A percentile compares a stretch with the other conserved stretches of the same genome.
These are phyloP conservation scores for Metarhizium humberi DNA, from an alignment of 2,329 filamentous ascomycete species.

Conservation along the genomic window DNA sequence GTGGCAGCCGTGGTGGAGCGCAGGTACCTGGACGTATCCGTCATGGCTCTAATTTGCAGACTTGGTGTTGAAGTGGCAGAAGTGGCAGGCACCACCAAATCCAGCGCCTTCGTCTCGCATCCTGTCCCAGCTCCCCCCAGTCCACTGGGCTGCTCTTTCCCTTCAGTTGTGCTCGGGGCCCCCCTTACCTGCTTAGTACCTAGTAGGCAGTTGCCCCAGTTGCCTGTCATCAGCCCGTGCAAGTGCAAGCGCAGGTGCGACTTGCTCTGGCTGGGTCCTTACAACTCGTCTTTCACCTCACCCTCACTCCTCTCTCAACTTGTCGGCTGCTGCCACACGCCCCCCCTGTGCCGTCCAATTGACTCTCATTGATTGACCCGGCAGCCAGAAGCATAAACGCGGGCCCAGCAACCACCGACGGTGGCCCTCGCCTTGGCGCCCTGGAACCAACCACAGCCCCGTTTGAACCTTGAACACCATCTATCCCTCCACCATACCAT, in stretches of 20 bases:
- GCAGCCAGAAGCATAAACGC: constrained; percentile 8
- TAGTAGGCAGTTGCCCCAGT: background rate
- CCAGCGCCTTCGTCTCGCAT: too few relatives aligned
- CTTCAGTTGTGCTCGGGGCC: background rate
- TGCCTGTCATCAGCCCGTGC: background rate
- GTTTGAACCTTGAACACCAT: constrained; percentile 12
- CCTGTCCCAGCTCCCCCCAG: background rate
- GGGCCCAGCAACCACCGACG: constrained; percentile 8
- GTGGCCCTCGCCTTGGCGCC: constrained; percentile 9
- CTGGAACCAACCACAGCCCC: constrained; percentile 12
- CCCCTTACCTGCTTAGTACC: too few relatives aligned
- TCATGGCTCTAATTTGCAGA: background rate
- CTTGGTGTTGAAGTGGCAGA: background rate
- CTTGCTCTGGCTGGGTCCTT: background rate
- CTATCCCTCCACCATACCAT: constrained; percentile 11
- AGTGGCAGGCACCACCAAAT: background rate
- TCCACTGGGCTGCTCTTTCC: background rate
- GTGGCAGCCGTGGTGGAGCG: background rate
- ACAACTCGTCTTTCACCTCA: constrained; percentile 1
- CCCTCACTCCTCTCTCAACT: constrained; percentile 8
- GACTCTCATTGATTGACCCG: constrained; percentile 5
- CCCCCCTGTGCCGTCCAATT: constrained; percentile 5
- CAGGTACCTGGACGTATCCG: background rate
- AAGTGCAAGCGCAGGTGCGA: background rate
- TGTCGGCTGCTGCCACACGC: constrained; percentile 1